These are phyloP conservation scores for Hypomyces perniciosus DNA, from an alignment of 2,329 filamentous ascomycete genomes.

Conservation along the genomic window DNA sequence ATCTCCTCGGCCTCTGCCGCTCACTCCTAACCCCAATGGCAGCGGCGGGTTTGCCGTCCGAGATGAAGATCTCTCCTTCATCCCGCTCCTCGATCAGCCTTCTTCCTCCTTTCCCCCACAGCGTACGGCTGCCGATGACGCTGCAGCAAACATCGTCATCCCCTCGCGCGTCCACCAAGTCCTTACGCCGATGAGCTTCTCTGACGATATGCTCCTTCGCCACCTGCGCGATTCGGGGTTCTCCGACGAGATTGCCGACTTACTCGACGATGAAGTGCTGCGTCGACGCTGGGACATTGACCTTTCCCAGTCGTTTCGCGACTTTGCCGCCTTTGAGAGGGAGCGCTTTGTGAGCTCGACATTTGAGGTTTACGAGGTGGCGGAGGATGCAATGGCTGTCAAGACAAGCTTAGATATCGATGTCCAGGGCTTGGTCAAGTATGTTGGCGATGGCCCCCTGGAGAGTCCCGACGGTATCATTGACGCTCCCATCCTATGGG, in stretches of 20 bases:
- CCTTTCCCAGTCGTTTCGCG: constrained; percentile 23
- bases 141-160: constrained; percentile 9
- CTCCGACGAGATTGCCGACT: constrained; percentile 31
- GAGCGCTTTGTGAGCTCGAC: constrained; percentile 42
- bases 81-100: constrained; percentile 23
- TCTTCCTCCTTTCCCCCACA: constrained; percentile 1
- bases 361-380: constrained; percentile 53
- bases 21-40: constrained; percentile 19
- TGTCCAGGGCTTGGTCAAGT: constrained; percentile 19
- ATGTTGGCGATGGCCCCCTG: constrained; percentile 20
- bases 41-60: constrained; percentile 16
- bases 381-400: constrained; percentile 35
- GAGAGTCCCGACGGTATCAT: constrained; percentile 26
- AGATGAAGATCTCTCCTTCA: constrained; percentile 28
- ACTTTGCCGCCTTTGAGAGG: constrained; percentile 32
- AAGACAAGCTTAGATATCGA: constrained; percentile 26
- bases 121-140: constrained; percentile 13
- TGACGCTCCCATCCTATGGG: constrained; percentile 38
- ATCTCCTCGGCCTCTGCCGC: constrained; percentile 18
- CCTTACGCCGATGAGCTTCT: constrained; percentile 25
- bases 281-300: constrained; percentile 30
- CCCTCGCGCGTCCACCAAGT: constrained; percentile 12
- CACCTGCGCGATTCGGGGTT: constrained; percentile 38
- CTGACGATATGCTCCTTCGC: constrained; percentile 37
- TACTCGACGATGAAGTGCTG: constrained; percentile 33